A percentile compares a stretch with the other conserved stretches of the same genome.
These are phyloP conservation scores for Talaromyces sp. DNA, from an alignment of 2,329 filamentous ascomycete species.

Conservation along the genomic window DNA sequence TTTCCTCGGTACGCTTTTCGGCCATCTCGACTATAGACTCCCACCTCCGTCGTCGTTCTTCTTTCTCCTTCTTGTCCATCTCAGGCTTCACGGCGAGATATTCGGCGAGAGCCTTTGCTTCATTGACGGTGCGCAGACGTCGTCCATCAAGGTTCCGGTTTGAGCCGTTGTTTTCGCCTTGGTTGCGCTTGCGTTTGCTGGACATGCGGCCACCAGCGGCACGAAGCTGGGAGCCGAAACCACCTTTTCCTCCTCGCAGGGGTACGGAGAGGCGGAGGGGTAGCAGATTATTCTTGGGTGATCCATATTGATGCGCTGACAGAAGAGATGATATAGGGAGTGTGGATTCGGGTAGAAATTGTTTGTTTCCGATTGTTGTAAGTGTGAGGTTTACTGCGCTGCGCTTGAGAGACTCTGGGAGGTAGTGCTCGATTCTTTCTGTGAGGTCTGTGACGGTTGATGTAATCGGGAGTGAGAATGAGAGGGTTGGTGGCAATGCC, in stretches of 20 bases:
- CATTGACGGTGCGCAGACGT: constrained; percentile 83
- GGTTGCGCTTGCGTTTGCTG: constrained; percentile 81
- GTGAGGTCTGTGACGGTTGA: constrained; percentile 68
- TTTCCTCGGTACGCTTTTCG: constrained; percentile 78
- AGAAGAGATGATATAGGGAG: constrained; percentile 63
- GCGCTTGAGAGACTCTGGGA: constrained; percentile 59
- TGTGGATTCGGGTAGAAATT: constrained; percentile 58
- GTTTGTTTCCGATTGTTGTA: constrained; percentile 76
- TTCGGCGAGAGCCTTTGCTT: constrained; percentile 92
- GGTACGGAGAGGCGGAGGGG: constrained; percentile 77
- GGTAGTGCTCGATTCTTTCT: constrained; percentile 55
- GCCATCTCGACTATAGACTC: constrained; percentile 82
- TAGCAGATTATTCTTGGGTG: constrained; percentile 63
- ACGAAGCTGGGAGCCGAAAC: constrained; percentile 94
- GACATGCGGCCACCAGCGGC: constrained; percentile 98
- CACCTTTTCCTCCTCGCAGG: constrained; percentile 90
- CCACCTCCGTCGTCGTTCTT: constrained; percentile 77
- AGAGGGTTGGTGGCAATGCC: constrained; percentile 76
- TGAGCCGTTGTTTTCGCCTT: constrained; percentile 81
- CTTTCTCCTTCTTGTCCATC: constrained; percentile 93
- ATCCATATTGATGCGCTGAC: constrained; percentile 36
- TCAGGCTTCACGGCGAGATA: constrained; percentile 95
- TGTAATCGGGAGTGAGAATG: constrained; percentile 67
- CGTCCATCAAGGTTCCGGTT: constrained; percentile 92
- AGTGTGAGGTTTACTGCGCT: constrained; percentile 63